These are phyloP conservation scores for Naganishia cerealis DNA, from an alignment of 1,284 basidiomycete genomes.

Conservation along the genomic window DNA sequence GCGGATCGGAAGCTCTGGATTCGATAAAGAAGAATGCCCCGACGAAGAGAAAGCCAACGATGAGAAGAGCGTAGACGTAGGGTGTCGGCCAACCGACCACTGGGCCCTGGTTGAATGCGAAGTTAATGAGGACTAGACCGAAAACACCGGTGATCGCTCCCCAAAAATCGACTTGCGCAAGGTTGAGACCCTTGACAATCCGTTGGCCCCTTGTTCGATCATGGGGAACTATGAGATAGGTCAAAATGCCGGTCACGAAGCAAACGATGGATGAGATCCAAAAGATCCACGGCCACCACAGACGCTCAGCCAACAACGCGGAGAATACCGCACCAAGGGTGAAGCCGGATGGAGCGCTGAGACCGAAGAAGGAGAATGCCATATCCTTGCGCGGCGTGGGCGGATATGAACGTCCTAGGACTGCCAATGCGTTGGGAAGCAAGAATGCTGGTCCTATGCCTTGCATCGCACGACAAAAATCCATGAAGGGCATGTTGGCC, in stretches of 20 bases:
- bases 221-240: slow-evolving; percentile 36
- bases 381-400: slow-evolving; percentile 37
- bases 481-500: slow-evolving; percentile 29
- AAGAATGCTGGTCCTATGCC: slow-evolving; percentile 42
- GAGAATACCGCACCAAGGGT: slow-evolving; percentile 38
- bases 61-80: slow-evolving; percentile 40
- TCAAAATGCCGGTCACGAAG: slow-evolving; percentile 34
- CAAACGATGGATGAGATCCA: slow-evolving; percentile 39
- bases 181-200: not conserved
- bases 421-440: slow-evolving; percentile 41
- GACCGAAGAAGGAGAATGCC: slow-evolving; percentile 41
- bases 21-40: slow-evolving; percentile 41
- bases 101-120: slow-evolving; percentile 44
- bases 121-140: slow-evolving; percentile 43
- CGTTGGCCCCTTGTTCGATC: slow-evolving; percentile 18
- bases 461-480: slow-evolving; percentile 40
- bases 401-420: slow-evolving; percentile 41
- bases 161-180: slow-evolving; percentile 21
- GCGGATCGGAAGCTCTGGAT: slow-evolving; percentile 35
- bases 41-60: slow-evolving; percentile 38
- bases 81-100: slow-evolving; percentile 40
- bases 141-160: slow-evolving; percentile 36
- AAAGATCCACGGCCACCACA: slow-evolving; percentile 39
- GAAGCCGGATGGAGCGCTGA: slow-evolving; percentile 42
- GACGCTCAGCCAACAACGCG: slow-evolving; percentile 35